These are phyloP conservation scores for Candida neerlandica DNA, from an alignment of 1,139 yeast species.

Conservation along the genomic window DNA sequence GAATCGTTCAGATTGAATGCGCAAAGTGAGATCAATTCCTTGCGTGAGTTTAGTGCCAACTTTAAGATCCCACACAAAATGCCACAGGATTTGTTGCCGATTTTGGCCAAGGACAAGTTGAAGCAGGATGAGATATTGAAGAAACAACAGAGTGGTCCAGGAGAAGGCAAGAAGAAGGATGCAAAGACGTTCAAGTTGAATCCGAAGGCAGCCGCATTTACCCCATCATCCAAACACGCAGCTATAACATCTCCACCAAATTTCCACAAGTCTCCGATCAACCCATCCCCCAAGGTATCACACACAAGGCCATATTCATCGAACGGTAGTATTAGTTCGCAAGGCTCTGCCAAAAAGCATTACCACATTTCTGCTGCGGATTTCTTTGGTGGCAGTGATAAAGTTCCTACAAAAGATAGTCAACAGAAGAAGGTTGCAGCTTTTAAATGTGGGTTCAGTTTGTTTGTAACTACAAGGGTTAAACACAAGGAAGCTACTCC, in stretches of 20 bases:
- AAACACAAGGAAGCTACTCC: conserved; percentile 32
- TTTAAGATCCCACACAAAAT: conserved; percentile 76
- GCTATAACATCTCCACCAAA: conserved; percentile 34
- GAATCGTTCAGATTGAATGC: conserved; percentile 54
- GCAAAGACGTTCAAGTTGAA: conserved; percentile 70
- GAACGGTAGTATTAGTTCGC: conserved; percentile 21
- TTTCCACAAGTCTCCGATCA: conserved; percentile 29
- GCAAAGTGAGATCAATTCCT: conserved; percentile 74
- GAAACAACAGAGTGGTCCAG: conserved; percentile 30
- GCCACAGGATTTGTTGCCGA: conserved; percentile 78
- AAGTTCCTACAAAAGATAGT: conserved; percentile 49
- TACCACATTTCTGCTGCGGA: conserved; percentile 47
- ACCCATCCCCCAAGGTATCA: conserved; percentile 37
- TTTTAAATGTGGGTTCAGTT: conserved; percentile 56
- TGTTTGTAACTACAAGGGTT: conserved; percentile 48
- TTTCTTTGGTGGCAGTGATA: conserved; percentile 50
- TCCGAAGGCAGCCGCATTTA: conserved; percentile 71
- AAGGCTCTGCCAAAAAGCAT: conserved; percentile 33
- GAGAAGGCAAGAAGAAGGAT: conserved; percentile 35
- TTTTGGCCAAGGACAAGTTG: conserved; percentile 65
- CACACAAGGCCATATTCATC: conserved; percentile 35
- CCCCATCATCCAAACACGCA: conserved; percentile 48
- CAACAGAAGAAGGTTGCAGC: conserved; percentile 38
- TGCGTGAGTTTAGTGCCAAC: conserved; percentile 79
- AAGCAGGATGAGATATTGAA: conserved; percentile 63